phyloP scores from a whole-genome alignment of 2,329 filamentous ascomycete genomes.

The Verticillium longisporum region DNA sequence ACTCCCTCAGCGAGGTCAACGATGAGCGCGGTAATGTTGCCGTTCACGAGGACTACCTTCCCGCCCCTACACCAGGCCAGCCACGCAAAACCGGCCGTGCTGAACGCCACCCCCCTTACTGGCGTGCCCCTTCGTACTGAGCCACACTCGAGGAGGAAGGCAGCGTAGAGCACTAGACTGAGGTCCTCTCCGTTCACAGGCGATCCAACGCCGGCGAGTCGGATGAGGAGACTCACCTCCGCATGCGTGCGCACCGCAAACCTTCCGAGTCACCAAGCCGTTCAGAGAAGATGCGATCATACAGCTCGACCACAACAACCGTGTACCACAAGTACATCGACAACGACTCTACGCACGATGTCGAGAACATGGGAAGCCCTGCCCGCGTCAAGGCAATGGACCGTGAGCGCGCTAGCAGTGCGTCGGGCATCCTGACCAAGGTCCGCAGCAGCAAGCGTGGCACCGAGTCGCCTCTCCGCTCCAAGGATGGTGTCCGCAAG shows the following conservation, averaged over 20 bases:
- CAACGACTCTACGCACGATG: constrained; percentile 62
- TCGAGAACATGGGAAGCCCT: constrained; percentile 55
- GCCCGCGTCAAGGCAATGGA: constrained; percentile 53
- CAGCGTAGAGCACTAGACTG: constrained; percentile 49
- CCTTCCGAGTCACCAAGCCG: constrained; percentile 53
- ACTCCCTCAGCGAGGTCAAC: constrained; percentile 89
- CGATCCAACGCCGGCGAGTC: constrained; percentile 60
- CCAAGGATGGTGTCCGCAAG: constrained; percentile 56
- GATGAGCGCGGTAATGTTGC: constrained; percentile 63
- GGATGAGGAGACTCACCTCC: constrained; percentile 77
- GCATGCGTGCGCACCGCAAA: constrained; percentile 63
- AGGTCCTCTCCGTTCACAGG: constrained; percentile 54
- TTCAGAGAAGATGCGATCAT: constrained; percentile 58
- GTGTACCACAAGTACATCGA: constrained; percentile 54
- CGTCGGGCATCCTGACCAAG: constrained; percentile 54
- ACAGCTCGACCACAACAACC: constrained; percentile 70
- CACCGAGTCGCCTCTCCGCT: constrained; percentile 41
- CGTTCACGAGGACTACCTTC: constrained; percentile 83
- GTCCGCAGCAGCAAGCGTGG: constrained; percentile 55
- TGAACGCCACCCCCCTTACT: constrained; percentile 70
- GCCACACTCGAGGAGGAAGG: constrained; percentile 39
- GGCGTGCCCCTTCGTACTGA: constrained; percentile 44
- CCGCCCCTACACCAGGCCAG: constrained; percentile 91
- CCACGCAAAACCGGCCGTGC: constrained; percentile 80
- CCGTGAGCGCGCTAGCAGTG: constrained; percentile 40